Conservation (phyloP, 2,329 filamentous ascomycete species). For the Pleomassaria siparia region DNA sequence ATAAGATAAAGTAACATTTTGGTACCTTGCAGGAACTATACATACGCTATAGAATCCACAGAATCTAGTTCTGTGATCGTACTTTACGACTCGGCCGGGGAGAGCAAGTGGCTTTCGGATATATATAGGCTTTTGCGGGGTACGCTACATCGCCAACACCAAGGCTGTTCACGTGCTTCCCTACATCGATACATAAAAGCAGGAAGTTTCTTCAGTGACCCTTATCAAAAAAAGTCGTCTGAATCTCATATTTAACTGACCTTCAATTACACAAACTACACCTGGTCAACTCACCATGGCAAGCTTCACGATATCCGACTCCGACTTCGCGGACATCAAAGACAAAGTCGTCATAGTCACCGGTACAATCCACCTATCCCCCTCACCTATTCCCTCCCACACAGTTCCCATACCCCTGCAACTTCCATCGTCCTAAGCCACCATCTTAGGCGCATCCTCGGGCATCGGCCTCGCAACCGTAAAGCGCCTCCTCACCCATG, state of each 20-base stretch:
- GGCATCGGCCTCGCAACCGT: slow-evolving; percentile 63
- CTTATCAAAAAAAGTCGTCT: neutral
- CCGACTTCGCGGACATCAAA: slow-evolving; percentile 47
- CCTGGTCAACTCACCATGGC: slow-evolving; percentile 37
- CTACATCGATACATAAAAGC: neutral
- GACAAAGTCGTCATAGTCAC: slow-evolving; percentile 58
- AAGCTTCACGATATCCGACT: slow-evolving; percentile 50
- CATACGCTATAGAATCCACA: neutral
- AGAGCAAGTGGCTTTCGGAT: neutral
- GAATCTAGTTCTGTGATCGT: neutral
- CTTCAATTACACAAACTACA: neutral
- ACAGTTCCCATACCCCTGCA: neutral
- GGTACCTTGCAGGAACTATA: too few species aligned
- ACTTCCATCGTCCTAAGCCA: neutral
- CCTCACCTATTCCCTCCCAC: neutral
- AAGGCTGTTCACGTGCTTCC: neutral
- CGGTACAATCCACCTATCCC: slow-evolving; percentile 37
- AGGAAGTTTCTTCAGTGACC: neutral
- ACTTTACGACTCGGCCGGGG: neutral
- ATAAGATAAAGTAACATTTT: too few species aligned
- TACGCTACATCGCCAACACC: neutral
- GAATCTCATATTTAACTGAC: neutral
- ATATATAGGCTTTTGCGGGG: neutral
- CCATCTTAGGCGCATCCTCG: slow-evolving; percentile 54
- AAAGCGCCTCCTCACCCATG: slow-evolving; percentile 53